A percentile compares a stretch with the other conserved stretches of the same genome.
Conservation (phyloP, 176 grass and related monocot species). For the Melocanna baccifera region DNA sequence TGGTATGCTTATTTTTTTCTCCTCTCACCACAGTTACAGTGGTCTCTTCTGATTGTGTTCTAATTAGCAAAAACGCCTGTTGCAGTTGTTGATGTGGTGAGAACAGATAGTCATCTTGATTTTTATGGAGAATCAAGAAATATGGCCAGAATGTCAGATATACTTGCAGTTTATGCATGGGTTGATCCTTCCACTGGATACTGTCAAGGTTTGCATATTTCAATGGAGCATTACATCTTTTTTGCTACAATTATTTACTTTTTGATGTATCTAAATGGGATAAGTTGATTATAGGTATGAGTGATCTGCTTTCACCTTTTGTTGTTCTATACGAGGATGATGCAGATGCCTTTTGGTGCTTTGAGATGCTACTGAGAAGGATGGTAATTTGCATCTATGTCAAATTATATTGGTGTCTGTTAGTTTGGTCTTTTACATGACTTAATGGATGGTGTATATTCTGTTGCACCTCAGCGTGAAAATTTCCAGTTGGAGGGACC, state of each 20-base stretch:
- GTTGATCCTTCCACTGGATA: constrained; percentile 97
- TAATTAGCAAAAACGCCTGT: constrained; percentile 10
- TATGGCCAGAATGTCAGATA: constrained; percentile 99
- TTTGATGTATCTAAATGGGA: constrained; percentile 33
- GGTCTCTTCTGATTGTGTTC: constrained; percentile 20
- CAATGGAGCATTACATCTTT: not conserved
- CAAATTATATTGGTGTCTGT: constrained; percentile 11
- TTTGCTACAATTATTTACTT: constrained; percentile 11
- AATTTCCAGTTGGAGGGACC: constrained; percentile 99
- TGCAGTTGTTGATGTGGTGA: constrained; percentile 98
- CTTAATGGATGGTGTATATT: constrained; percentile 30
- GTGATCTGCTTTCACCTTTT: constrained; percentile 98
- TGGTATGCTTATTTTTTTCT: constrained; percentile 46
- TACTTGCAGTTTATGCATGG: constrained; percentile 99
- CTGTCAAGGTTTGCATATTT: constrained; percentile 75
- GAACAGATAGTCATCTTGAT: constrained; percentile 92
- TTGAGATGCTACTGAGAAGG: constrained; percentile 97
- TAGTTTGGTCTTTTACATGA: constrained; percentile 8
- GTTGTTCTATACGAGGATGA: constrained; percentile 92
- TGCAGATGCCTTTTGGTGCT: constrained; percentile 99
- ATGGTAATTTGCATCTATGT: constrained; percentile 60
- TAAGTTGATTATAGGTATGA: constrained; percentile 71
- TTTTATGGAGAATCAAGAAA: constrained; percentile 97
- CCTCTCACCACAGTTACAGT: not conserved
- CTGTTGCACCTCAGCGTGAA: constrained; percentile 64